Conservation (phyloP, 2,329 filamentous ascomycete genomes). For the Colletotrichum incanum region DNA sequence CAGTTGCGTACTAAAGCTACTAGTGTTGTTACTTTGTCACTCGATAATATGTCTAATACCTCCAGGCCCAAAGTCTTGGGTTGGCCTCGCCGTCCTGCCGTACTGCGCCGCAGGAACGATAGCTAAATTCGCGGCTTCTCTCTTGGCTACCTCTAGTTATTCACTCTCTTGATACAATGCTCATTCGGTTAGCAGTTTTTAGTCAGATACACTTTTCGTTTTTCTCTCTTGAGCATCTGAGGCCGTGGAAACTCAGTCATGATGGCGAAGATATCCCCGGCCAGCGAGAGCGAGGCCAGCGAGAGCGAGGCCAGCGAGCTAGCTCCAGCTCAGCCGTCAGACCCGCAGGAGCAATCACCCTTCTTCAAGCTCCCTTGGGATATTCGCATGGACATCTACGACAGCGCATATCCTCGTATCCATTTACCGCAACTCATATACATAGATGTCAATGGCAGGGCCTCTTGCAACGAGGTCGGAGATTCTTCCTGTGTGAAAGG, state of each 20-base stretch:
- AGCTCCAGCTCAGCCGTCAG: neutral
- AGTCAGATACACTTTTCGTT: too few relatives aligned
- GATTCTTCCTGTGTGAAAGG: neutral
- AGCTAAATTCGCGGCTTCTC: neutral
- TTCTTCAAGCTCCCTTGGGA: conserved; percentile 27
- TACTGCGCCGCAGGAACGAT: neutral
- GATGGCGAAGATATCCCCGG: neutral
- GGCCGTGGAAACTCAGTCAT: too few relatives aligned
- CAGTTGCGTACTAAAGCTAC: neutral
- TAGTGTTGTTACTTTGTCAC: neutral
- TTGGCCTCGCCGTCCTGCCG: neutral
- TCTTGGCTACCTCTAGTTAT: neutral
- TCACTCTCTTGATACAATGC: neutral
- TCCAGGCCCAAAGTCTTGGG: neutral
- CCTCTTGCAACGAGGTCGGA: conserved; percentile 5
- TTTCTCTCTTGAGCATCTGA: neutral
- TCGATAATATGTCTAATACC: neutral
- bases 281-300: too few relatives aligned
- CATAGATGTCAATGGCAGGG: conserved; percentile 2
- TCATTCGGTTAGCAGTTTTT: neutral
- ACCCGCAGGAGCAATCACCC: conserved; percentile 22
- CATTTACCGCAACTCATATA: conserved; percentile 13
- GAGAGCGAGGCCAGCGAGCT: neutral
- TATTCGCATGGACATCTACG: conserved; percentile 20
- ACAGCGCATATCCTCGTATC: conserved; percentile 24